Conservation (phyloP, 495 filamentous ascomycete species). For the Pseudoneurospora amorphoporcata region DNA sequence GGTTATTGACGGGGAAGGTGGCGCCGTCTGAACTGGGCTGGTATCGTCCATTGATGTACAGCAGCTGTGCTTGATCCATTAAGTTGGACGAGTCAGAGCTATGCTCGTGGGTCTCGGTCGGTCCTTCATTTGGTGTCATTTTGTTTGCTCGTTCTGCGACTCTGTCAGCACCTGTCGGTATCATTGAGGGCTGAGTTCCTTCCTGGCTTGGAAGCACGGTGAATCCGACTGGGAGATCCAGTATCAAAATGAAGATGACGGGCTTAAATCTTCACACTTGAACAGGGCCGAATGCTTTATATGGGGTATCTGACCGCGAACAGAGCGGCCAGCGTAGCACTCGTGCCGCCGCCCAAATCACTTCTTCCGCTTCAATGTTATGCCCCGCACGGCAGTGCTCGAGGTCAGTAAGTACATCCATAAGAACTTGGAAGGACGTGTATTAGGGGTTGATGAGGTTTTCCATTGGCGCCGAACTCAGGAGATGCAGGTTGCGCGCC, state of each 20-base stretch:
- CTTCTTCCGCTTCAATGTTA: background rate
- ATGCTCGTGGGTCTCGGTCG: background rate
- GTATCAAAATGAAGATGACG: background rate
- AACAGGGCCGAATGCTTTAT: background rate
- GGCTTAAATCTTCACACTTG: background rate
- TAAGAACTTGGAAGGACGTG: background rate
- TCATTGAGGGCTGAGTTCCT: background rate
- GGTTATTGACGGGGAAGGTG: slow-evolving; percentile 53
- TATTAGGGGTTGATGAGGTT: background rate
- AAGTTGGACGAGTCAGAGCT: background rate
- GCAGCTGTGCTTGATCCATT: slow-evolving; percentile 26
- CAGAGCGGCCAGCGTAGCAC: background rate
- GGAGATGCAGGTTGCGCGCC: background rate
- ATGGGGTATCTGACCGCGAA: background rate
- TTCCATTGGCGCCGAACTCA: background rate
- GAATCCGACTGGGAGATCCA: background rate
- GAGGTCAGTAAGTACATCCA: background rate
- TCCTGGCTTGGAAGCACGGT: background rate
- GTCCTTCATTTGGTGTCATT: background rate
- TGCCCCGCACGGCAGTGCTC: background rate
- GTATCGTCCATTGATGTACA: slow-evolving; percentile 54
- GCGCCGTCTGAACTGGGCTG: slow-evolving; percentile 35
- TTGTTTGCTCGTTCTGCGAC: background rate
- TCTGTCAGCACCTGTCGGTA: background rate
- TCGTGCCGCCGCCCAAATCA: background rate